Evolutionary conservation across 768 basidiomycete species (phyloP), one percentile per base, ranked within the genome.

Genomic region (Porphyrellus cyaneotinctus): DNA sequence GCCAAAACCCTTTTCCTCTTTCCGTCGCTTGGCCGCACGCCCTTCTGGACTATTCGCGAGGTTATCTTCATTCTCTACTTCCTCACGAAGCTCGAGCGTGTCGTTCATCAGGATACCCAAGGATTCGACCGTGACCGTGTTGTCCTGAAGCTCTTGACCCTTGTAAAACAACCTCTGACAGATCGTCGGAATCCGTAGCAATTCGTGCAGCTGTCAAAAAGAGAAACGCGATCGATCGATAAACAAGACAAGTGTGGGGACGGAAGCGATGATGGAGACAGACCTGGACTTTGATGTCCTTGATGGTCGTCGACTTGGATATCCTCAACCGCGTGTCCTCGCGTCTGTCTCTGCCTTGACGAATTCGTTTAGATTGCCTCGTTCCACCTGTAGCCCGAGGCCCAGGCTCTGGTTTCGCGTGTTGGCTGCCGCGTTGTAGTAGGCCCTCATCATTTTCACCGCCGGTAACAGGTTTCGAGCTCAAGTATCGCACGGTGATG

Each of bases 211-310:
- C 89, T 91, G 42, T 23, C 32, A 20, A 36, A 30, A 20, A 36
- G 9, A n/a, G 23, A 20, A 18, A 22, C 13, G 28, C 37, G 32
- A 32, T 44, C 20, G 36, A 48, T 58, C 28, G n/a, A 45, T 49
- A 17, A 14, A 45, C 14, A 31, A 28, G n/a, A 17, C 10, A 2
- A 12, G 6, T 32, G 13, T 20, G 31, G 31, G 31, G 31, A 33
- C 2, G 15, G 12, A 22, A 22, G 17, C 3, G 28, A 22, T 14
- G 28, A 28, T 9, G 43, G 18, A 14, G 26, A 68, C 80, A 53
- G 52, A 89, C 86, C 75, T 80, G 76, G 49, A 88, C 63, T 68
- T 91, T 91, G 60, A 92, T 80, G 15, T 91, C 88, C 65, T 85
- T 90, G 46, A 93, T 77, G 0, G 85, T 83, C 56, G 80, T 89